Percentiles rank a stretch among this genome's conserved stretches.
phyloP scores from a whole-genome alignment of 305 asterid genomes.

The Fraxinus velutina region DNA sequence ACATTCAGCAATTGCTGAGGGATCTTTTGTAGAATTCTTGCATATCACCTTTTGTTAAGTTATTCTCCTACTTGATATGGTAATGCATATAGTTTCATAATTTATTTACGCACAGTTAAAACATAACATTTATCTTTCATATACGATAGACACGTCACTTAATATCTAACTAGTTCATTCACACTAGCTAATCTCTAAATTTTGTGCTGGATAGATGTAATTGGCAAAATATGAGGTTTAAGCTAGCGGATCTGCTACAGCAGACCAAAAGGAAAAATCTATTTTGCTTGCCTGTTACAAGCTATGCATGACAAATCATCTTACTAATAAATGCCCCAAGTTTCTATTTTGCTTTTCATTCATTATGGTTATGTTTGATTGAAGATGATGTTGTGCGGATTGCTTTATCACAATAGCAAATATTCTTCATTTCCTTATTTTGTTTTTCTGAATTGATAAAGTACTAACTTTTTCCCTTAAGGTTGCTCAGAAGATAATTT shows the following conservation, averaged over 20 bases:
- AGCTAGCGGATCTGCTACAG: neutral
- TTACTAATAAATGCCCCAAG: neutral
- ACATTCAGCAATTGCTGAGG: neutral
- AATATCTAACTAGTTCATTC: neutral
- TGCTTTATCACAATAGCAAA: neutral
- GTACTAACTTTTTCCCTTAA: slow-evolving; percentile 22
- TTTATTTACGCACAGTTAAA: neutral
- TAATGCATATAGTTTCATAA: neutral
- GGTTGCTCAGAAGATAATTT: slow-evolving; percentile 69
- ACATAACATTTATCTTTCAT: neutral
- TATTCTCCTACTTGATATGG: neutral
- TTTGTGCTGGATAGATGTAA: neutral
- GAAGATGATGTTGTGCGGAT: neutral
- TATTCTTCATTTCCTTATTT: neutral
- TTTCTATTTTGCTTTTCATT: neutral
- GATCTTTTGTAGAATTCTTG: neutral
- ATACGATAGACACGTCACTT: neutral
- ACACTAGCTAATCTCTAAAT: neutral
- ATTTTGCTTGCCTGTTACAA: neutral
- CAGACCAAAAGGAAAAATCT: neutral
- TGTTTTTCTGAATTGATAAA: slow-evolving; percentile 2
- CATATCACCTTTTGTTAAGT: neutral
- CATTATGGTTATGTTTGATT: slow-evolving; percentile 2
- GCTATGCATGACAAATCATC: neutral
- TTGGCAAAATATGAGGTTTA: neutral